phyloP scores from a whole-genome alignment of 192 early-diverging fungal genomes.

The Kickxella alabastrina region DNA sequence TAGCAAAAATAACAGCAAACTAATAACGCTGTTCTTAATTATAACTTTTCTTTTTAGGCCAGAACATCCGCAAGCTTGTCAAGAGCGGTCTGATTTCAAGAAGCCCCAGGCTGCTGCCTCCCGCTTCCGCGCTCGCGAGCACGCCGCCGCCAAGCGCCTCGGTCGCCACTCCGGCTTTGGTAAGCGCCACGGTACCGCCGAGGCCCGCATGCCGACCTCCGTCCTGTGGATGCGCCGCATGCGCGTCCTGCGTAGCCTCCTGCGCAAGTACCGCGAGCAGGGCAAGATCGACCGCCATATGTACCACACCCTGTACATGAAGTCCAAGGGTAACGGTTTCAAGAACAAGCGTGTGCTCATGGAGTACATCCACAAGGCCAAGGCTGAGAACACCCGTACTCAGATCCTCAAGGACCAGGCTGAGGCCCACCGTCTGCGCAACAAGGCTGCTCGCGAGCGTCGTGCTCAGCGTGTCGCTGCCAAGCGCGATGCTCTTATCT shows the following conservation, averaged over 20 bases:
- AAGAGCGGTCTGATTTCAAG: conserved; percentile 97
- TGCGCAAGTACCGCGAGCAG: conserved; percentile 96
- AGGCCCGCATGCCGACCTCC: conserved; percentile 94
- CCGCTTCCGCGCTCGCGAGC: conserved; percentile 89
- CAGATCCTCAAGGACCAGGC: conserved; percentile 94
- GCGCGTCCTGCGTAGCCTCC: conserved; percentile 91
- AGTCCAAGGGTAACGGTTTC: conserved; percentile 99
- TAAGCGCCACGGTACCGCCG: conserved; percentile 92
- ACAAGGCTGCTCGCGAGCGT: conserved; percentile 93
- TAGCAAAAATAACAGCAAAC: too few species aligned
- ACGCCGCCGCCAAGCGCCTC: conserved; percentile 89
- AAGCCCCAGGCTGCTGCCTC: conserved; percentile 86
- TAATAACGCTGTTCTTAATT: too few species aligned
- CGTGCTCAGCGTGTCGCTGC: conserved; percentile 77
- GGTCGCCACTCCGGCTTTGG: conserved; percentile 95
- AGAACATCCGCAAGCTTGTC: conserved; percentile 95
- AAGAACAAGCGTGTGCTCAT: conserved; percentile 99
- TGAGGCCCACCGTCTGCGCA: conserved; percentile 94
- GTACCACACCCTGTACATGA: conserved; percentile 96
- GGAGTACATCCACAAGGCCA: conserved; percentile 99
- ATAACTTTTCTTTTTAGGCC: conserved; percentile 20
- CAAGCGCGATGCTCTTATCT: conserved; percentile 81
- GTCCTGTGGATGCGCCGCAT: conserved; percentile 98
- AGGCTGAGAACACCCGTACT: conserved; percentile 94
- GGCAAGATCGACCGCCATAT: conserved; percentile 98